These are phyloP conservation scores for Mucuna pruriens DNA, from an alignment of 306 rosid genomes.

Conservation along the genomic window DNA sequence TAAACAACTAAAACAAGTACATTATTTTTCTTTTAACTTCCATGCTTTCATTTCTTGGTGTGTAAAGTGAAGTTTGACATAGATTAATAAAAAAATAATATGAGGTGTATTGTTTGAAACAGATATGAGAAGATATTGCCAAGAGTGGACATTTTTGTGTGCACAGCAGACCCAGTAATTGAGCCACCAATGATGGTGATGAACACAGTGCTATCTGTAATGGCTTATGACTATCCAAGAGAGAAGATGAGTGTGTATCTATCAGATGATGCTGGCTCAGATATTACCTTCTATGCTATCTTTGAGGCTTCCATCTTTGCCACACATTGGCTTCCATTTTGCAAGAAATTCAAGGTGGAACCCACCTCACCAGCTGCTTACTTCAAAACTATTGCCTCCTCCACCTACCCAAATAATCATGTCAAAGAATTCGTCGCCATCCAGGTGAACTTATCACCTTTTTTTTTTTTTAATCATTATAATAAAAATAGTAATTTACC, in stretches of 20 bases:
- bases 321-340: conserved; percentile 77
- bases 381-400: conserved; percentile 38
- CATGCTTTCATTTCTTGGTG: too few species aligned
- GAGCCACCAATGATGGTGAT: conserved; percentile 79
- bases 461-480: too few species aligned
- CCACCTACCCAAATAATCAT: not conserved
- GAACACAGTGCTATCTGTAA: conserved; percentile 69
- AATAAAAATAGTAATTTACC: too few species aligned
- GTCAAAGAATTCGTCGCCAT: conserved; percentile 32
- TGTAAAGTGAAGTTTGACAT: too few species aligned
- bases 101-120: not conserved
- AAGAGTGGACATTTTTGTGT: conserved; percentile 71
- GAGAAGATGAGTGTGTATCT: conserved; percentile 74
- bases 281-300: conserved; percentile 67
- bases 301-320: conserved; percentile 67
- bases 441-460: too few species aligned
- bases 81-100: too few species aligned
- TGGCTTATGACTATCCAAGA: conserved; percentile 76
- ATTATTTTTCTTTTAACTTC: too few species aligned
- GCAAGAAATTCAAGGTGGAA: conserved; percentile 64
- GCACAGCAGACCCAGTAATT: conserved; percentile 71
- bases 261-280: conserved; percentile 75
- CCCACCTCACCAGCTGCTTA: conserved; percentile 77
- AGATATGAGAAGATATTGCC: conserved; percentile 62
- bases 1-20: too few species aligned